Percentiles rank a stretch among this genome's conserved stretches.
Evolutionary conservation across 176 grass and related monocot genomes (phyloP).

Genomic region (Oryza glumipatula): DNA sequence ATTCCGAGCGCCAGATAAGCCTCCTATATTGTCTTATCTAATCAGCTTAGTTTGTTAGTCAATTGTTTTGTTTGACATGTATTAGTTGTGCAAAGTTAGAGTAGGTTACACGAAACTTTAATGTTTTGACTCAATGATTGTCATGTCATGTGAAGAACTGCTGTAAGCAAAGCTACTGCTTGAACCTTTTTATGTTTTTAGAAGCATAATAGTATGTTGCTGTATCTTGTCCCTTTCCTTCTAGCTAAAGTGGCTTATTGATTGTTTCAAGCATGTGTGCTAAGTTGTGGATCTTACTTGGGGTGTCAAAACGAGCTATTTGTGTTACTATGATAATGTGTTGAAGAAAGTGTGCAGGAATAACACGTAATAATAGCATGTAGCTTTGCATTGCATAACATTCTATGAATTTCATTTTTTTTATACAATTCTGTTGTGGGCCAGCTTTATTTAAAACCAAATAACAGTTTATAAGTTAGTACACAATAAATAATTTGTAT

Average conservation of each 20-base stretch:
- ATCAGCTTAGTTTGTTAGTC: neutral
- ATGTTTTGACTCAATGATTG: constrained; percentile 17
- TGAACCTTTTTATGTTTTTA: neutral
- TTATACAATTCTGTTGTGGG: neutral
- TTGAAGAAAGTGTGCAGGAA: neutral
- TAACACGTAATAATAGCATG: neutral
- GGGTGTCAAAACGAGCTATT: neutral
- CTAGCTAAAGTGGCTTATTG: constrained; percentile 1
- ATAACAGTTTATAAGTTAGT: constrained; percentile 12
- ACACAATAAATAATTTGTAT: neutral
- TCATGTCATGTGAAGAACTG: neutral
- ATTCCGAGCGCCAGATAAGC: constrained; percentile 2
- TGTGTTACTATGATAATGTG: neutral
- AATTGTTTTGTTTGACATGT: constrained; percentile 20
- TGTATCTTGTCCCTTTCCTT: constrained; percentile 4
- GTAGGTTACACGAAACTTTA: constrained; percentile 1
- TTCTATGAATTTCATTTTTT: neutral
- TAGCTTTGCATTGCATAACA: neutral
- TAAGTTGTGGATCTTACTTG: neutral
- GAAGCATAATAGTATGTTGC: constrained; percentile 3
- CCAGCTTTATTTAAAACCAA: constrained; percentile 14
- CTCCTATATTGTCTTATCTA: constrained; percentile 12
- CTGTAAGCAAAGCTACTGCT: neutral
- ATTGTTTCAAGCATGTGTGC: neutral
- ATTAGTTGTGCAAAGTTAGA: neutral